Percentiles rank a stretch among this genome's conserved stretches.
Evolutionary conservation across 2,329 filamentous ascomycete species (phyloP).

Genomic region (Juglanconis oblonga): DNA sequence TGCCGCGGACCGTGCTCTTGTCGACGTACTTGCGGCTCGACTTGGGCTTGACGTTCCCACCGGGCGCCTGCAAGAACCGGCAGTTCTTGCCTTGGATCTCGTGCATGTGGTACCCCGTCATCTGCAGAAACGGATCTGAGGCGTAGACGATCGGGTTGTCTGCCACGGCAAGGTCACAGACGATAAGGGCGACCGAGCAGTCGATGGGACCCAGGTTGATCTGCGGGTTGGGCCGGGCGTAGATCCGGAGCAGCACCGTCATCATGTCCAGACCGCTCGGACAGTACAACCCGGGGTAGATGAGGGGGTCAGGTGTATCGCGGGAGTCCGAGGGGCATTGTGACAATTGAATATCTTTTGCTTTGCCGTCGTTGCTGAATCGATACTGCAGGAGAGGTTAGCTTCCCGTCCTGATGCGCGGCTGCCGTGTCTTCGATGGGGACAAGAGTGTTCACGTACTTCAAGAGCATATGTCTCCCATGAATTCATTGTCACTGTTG

Average conservation of each 20-base stretch:
- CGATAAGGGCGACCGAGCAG: constrained; percentile 76
- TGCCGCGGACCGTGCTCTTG: constrained; percentile 57
- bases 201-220: constrained; percentile 81
- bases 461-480: constrained; percentile 35
- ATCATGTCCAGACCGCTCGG: constrained; percentile 55
- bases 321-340: constrained; percentile 6
- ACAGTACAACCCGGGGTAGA: constrained; percentile 55
- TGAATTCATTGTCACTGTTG: constrained; percentile 27
- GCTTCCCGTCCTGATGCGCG: neutral
- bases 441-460: constrained; percentile 26
- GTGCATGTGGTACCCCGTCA: constrained; percentile 73
- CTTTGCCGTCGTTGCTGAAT: constrained; percentile 12
- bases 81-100: constrained; percentile 81
- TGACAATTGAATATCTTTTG: constrained; percentile 13
- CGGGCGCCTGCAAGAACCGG: constrained; percentile 77
- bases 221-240: constrained; percentile 67
- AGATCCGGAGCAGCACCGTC: constrained; percentile 61
- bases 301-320: constrained; percentile 40
- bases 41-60: constrained; percentile 59
- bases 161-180: constrained; percentile 73
- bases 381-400: constrained; percentile 10
- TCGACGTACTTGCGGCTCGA: constrained; percentile 64
- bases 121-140: constrained; percentile 72
- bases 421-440: neutral
- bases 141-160: constrained; percentile 82